A percentile compares a stretch with the other conserved stretches of the same genome.
Evolutionary conservation across 2,329 filamentous ascomycete genomes (phyloP).

Genomic region (Rhynchosporium agropyri): DNA sequence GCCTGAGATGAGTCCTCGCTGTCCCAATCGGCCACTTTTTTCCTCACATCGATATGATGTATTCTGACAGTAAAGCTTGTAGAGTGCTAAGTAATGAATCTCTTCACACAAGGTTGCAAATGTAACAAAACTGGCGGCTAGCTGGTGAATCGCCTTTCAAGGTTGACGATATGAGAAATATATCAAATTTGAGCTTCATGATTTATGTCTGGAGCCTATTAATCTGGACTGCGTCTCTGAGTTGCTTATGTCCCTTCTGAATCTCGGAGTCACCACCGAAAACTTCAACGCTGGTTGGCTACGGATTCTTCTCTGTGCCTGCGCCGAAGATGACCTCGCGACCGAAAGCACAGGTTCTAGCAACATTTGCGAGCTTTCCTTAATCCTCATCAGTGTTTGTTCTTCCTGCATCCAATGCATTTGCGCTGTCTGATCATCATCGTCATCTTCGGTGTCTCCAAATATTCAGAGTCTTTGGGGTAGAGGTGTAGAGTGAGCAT

Average conservation of each 20-base stretch:
- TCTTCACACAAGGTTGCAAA: no score
- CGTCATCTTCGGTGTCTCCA: conserved; percentile 13
- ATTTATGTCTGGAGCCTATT: no score
- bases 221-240: neutral
- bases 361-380: neutral
- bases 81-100: no score
- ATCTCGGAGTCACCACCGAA: conserved; percentile 25
- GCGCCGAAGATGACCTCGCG: conserved; percentile 8
- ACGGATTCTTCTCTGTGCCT: conserved; percentile 24
- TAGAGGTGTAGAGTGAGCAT: conserved; percentile 27
- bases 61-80: no score
- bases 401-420: conserved; percentile 11
- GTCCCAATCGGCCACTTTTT: no score
- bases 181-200: no score
- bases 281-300: conserved; percentile 29
- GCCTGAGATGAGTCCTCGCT: no score
- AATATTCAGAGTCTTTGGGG: conserved; percentile 19
- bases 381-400: conserved; percentile 14
- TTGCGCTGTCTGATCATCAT: neutral
- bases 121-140: no score
- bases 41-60: no score
- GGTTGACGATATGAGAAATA: no score
- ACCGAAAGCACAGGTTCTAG: conserved; percentile 10
- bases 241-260: conserved; percentile 25
- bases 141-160: no score